Evolutionary conservation across 495 filamentous ascomycete genomes (phyloP), one percentile per base, ranked within the genome.

Genomic region (Aspergillus steynii): DNA sequence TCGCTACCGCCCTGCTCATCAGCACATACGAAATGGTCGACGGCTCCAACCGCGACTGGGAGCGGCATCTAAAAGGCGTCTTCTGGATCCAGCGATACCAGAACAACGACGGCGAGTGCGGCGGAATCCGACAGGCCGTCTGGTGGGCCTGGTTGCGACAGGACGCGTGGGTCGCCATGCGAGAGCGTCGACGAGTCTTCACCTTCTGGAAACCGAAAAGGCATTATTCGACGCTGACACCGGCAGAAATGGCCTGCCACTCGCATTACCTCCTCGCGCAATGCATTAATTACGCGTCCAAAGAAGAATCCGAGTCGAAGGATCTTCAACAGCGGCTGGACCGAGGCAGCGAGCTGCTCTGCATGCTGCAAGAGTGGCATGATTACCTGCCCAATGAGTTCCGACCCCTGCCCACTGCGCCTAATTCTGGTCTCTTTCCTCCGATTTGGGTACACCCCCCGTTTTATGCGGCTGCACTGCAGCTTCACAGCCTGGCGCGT

Each of bases 61-160:
- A 72, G 50, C 49, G 68, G 10, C 70, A 72, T 53, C 55, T 72
- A 0, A 66, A 72, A 53, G 70, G 70, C 0, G 68, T 70, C 1
- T 72, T 72, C 47, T 65, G 68, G 47, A 70, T 72, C 5, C 70
- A 72, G 29, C 56, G 70, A 50, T 70, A 56, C 28, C 70, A 72
- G 29, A 55, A 60, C 25, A 68, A 67, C 45, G 51, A 72, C 51
- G 70, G 67, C 1, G 68, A 70, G 15, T 70, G 64, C 31, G 70
- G 68, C 0, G 70, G 70, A 4, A 48, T 72, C 3, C 70, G 67
- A 25, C 63, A 69, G 25, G 67, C 65, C 0, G 65, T 72, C n/a
- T 72, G 70, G 70, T 70, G 70, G 70, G 64, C 65, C 20, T 72
- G 70, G 70, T 53, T 72, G 4, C 63, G 68, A n/a, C 70, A 72